These are phyloP conservation scores for Polychaeton citri DNA, from an alignment of 2,329 filamentous ascomycete species.

Conservation along the genomic window DNA sequence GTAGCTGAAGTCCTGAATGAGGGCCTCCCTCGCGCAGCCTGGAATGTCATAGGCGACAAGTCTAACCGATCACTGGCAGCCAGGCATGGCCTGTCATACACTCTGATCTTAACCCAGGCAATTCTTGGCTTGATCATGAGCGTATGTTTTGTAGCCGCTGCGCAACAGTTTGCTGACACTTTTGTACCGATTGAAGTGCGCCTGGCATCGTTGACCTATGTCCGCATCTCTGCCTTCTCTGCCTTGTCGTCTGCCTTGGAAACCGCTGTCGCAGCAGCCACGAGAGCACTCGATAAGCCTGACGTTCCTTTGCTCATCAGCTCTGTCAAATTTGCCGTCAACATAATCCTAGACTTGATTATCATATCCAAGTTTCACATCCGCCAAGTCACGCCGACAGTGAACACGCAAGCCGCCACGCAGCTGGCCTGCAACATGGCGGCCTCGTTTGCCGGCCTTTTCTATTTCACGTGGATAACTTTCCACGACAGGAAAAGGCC, in stretches of 20 bases:
- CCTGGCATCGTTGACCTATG: slow-evolving; percentile 45
- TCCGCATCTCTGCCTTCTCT: slow-evolving; percentile 51
- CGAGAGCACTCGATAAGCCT: slow-evolving; percentile 53
- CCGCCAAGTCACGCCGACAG: slow-evolving; percentile 37
- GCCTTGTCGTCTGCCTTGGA: slow-evolving; percentile 50
- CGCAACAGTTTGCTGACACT: slow-evolving; percentile 40
- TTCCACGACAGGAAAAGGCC: slow-evolving; percentile 8
- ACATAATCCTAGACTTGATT: slow-evolving; percentile 54
- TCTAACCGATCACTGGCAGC: slow-evolving; percentile 37
- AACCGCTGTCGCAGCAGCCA: slow-evolving; percentile 46
- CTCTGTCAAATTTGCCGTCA: slow-evolving; percentile 48
- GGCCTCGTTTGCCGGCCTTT: slow-evolving; percentile 42
- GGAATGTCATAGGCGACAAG: slow-evolving; percentile 55
- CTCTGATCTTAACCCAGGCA: slow-evolving; percentile 41
- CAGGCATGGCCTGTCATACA: slow-evolving; percentile 48
- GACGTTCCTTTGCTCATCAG: slow-evolving; percentile 57
- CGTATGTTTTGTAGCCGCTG: slow-evolving; percentile 42
- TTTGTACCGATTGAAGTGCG: slow-evolving; percentile 52
- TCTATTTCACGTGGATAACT: slow-evolving; percentile 44
- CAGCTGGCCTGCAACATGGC: slow-evolving; percentile 47
- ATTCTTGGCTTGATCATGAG: slow-evolving; percentile 47
- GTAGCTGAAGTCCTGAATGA: slow-evolving; percentile 60
- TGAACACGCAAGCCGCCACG: slow-evolving; percentile 52
- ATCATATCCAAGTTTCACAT: slow-evolving; percentile 55
- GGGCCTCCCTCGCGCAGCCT: slow-evolving; percentile 54